These are phyloP conservation scores for Allantophomopsis lycopodina DNA, from an alignment of 2,329 filamentous ascomycete species.

Conservation along the genomic window DNA sequence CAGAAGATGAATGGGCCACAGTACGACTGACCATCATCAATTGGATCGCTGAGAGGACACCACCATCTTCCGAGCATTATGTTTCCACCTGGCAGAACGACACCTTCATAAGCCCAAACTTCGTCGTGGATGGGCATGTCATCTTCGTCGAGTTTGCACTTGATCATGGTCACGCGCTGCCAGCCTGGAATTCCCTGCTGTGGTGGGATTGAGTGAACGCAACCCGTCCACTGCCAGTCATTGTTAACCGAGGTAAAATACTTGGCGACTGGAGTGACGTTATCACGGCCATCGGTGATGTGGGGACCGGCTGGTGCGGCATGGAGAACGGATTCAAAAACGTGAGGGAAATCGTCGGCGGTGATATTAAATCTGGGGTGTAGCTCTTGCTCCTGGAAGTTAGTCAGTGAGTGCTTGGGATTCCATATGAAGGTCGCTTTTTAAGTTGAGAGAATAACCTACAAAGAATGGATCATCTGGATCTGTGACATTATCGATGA, in stretches of 20 bases:
- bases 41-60: conserved; percentile 13
- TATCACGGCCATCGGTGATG: neutral
- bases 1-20: conserved; percentile 21
- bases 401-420: neutral
- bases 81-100: conserved; percentile 28
- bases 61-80: conserved; percentile 36
- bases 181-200: conserved; percentile 36
- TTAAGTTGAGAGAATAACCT: neutral
- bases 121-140: conserved; percentile 16
- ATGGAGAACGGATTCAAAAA: conserved; percentile 1
- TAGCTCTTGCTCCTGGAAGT: conserved; percentile 1
- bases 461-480: too few species aligned
- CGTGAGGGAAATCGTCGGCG: neutral
- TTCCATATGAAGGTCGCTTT: neutral
- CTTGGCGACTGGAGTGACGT: too few species aligned
- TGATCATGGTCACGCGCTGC: conserved; percentile 39
- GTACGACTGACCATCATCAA: conserved; percentile 4
- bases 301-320: conserved; percentile 1
- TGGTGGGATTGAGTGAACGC: conserved; percentile 31
- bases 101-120: conserved; percentile 30
- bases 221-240: conserved; percentile 18
- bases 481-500: too few species aligned
- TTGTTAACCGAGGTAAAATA: too few species aligned
- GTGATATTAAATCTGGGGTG: neutral
- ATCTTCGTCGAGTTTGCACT: conserved; percentile 14